These are phyloP conservation scores for Cydonia oblonga DNA, from an alignment of 331 rosid species.

Conservation along the genomic window DNA sequence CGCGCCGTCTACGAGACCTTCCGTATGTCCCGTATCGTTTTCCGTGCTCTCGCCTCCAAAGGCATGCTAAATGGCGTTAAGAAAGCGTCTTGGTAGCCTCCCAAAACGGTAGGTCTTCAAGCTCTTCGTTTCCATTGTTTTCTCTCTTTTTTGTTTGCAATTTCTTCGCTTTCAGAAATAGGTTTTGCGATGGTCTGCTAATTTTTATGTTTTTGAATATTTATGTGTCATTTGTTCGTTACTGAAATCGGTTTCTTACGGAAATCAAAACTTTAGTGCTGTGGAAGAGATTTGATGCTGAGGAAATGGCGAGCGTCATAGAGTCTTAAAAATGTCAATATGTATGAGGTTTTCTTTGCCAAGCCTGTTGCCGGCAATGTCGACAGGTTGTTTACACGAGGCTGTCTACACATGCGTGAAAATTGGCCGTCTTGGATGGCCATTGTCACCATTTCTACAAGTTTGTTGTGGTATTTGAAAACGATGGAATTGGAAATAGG, in stretches of 20 bases:
- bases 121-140: background rate
- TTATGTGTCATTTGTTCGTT: too few species aligned
- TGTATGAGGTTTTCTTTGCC: background rate
- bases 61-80: conserved; percentile 31
- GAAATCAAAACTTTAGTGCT: too few species aligned
- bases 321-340: background rate
- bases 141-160: background rate
- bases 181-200: too few species aligned
- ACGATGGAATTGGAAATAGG: background rate
- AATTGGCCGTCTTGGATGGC: background rate
- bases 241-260: too few species aligned
- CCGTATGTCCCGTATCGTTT: conserved; percentile 50
- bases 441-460: too few species aligned
- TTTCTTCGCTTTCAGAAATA: too few species aligned
- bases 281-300: too few species aligned
- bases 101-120: background rate
- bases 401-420: background rate
- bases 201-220: too few species aligned
- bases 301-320: background rate
- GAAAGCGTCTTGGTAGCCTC: conserved; percentile 45
- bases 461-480: too few species aligned
- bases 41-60: conserved; percentile 30
- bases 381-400: background rate
- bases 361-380: background rate
- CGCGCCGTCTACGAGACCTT: conserved; percentile 36